A percentile compares a stretch with the other conserved stretches of the same genome.
phyloP scores from a whole-genome alignment of 345 rosid genomes.

The thale cress (Arabidopsis thaliana) region DNA sequence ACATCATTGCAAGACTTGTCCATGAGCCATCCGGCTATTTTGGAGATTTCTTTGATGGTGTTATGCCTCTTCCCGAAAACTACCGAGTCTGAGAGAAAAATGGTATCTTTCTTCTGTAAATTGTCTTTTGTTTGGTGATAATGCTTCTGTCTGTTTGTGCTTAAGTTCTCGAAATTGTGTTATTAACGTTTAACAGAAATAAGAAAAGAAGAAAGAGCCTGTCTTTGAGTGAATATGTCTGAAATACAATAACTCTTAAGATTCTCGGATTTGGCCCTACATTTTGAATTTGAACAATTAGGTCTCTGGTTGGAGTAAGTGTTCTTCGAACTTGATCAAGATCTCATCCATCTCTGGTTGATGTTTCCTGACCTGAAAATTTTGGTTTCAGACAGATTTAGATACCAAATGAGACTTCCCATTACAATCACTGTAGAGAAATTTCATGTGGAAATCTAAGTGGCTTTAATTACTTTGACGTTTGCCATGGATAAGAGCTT shows the following conservation, averaged over 20 bases:
- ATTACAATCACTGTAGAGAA: not conserved
- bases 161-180: slow-evolving; percentile 33
- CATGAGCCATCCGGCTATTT: slow-evolving; percentile 97
- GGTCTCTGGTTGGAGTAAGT: slow-evolving; percentile 21
- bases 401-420: slow-evolving; percentile 15
- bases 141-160: slow-evolving; percentile 42
- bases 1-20: slow-evolving; percentile 87
- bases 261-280: not conserved
- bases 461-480: slow-evolving; percentile 61
- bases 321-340: slow-evolving; percentile 67
- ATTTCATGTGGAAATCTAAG: not conserved
- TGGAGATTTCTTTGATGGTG: slow-evolving; percentile 96
- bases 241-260: not conserved
- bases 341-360: slow-evolving; percentile 72
- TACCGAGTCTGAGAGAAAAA: slow-evolving; percentile 63
- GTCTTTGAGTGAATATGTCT: slow-evolving; percentile 33
- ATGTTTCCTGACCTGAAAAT: slow-evolving; percentile 73
- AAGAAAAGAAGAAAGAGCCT: slow-evolving; percentile 30
- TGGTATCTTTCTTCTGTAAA: slow-evolving; percentile 19
- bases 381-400: not conserved
- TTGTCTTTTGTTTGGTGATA: slow-evolving; percentile 23
- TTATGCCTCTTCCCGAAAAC: slow-evolving; percentile 72
- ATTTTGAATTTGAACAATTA: slow-evolving; percentile 15
- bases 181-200: slow-evolving; percentile 45
- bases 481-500: slow-evolving; percentile 87